Evolutionary conservation across 495 filamentous ascomycete genomes (phyloP).

Genomic region (Tuber brumale): DNA sequence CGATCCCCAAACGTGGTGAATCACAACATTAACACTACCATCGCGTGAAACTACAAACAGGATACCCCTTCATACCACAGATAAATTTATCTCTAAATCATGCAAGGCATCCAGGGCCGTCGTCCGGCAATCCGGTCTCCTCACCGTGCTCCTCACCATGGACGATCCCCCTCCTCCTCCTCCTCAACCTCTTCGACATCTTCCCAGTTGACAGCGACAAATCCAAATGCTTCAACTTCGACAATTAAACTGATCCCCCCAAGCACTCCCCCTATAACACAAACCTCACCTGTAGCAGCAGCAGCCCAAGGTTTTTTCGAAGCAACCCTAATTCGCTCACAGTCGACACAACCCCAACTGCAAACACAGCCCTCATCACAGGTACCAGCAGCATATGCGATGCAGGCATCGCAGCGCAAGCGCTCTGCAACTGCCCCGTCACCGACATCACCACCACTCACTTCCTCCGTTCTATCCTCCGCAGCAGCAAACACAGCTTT

Average conservation of each 20-base stretch:
- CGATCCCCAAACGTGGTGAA: not conserved
- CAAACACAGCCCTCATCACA: constrained; percentile 38
- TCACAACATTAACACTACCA: not conserved
- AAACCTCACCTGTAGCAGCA: constrained; percentile 23
- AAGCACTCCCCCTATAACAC: constrained; percentile 15
- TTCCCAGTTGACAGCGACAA: constrained; percentile 29
- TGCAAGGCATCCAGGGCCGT: constrained; percentile 25
- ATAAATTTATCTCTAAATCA: not conserved
- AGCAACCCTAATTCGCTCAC: constrained; percentile 26
- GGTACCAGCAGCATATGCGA: constrained; percentile 42
- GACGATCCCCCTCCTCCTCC: constrained; percentile 39
- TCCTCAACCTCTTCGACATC: constrained; percentile 39
- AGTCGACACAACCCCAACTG: constrained; percentile 34
- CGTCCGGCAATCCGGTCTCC: constrained; percentile 32
- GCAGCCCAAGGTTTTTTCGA: constrained; percentile 38
- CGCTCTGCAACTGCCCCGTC: constrained; percentile 37
- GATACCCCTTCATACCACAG: not conserved
- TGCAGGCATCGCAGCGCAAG: constrained; percentile 39
- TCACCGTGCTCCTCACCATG: constrained; percentile 33
- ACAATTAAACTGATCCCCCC: constrained; percentile 37
- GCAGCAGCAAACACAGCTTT: constrained; percentile 23
- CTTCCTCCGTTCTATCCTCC: constrained; percentile 15
- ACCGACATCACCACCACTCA: constrained; percentile 33
- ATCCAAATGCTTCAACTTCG: constrained; percentile 26
- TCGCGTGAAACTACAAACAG: not conserved